A percentile compares a stretch with the other conserved stretches of the same genome.
These are phyloP conservation scores for Rhodotorula sp. DNA, from an alignment of 1,284 basidiomycete genomes.

Conservation along the genomic window DNA sequence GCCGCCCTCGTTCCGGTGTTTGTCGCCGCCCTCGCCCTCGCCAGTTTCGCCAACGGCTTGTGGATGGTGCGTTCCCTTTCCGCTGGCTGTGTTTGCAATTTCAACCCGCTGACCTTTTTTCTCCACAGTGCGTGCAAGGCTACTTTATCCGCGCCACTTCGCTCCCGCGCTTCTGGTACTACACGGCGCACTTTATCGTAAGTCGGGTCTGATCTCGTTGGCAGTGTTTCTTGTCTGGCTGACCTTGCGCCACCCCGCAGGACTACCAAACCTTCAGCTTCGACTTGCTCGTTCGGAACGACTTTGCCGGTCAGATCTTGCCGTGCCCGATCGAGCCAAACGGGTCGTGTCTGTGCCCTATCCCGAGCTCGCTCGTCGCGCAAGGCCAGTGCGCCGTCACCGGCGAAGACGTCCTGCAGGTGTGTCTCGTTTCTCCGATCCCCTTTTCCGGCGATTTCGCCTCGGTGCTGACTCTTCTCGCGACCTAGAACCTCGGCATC, in stretches of 20 bases:
- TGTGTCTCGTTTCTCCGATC: constrained; percentile 18
- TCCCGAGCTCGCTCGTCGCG: constrained; percentile 42
- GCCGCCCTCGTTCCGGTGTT: constrained; percentile 61
- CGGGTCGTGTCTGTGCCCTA: constrained; percentile 47
- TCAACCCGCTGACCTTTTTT: too few species aligned
- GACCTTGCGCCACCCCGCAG: too few species aligned
- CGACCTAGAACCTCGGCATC: constrained; percentile 39
- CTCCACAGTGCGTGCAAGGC: constrained; percentile 23
- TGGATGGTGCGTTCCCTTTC: constrained; percentile 57
- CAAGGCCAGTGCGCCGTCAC: constrained; percentile 44
- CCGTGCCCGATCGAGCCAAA: constrained; percentile 47
- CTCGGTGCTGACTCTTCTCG: not conserved
- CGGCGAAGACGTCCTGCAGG: constrained; percentile 48
- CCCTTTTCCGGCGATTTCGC: not conserved
- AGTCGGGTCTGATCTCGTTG: too few species aligned
- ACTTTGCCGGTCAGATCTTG: constrained; percentile 57
- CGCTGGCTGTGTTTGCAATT: too few species aligned
- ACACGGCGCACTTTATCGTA: constrained; percentile 43
- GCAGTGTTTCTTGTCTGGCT: too few species aligned
- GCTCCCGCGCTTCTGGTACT: constrained; percentile 62
- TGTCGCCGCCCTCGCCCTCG: constrained; percentile 61
- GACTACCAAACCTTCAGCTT: constrained; percentile 54
- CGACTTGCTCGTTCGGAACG: constrained; percentile 54
- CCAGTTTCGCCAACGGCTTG: constrained; percentile 60
- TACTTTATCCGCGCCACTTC: constrained; percentile 56